Evolutionary conservation across 352 stramenopile genomes (phyloP), one percentile per base, ranked within the genome.

Genomic region (Phytophthora multivora): DNA sequence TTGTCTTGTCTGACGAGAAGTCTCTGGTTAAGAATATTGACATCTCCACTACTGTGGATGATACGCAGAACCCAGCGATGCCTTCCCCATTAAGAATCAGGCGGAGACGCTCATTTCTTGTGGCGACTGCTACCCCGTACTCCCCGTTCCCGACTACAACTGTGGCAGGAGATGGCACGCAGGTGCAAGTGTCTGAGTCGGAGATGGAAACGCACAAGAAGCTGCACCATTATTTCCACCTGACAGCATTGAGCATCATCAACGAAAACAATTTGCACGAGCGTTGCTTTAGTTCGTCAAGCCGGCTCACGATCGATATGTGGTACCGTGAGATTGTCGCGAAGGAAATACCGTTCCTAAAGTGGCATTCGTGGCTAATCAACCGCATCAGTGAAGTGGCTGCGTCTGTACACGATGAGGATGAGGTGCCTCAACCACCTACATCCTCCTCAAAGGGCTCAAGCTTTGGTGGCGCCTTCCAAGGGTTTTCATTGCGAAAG

Each of bases 151-250:
- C 70, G 2, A 62, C 68, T 0, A 71, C 56, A 13, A 71, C 56
- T 15, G 50, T 74, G 10, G 33, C 64, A 15, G 52, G 60, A 36
- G 80, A 87, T 30, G 75, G 69, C 0, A 53, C 58, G 18, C 65
- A 65, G 5, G 66, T 82, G n/a, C 61, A 72, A 15, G 46, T 79
- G 25, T 86, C 70, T 2, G 64, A 83, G 15, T 83, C 78, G 21
- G 86, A 89, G 46, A 61, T 87, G 21, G 83, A 86, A 43, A 91
- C 82, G 7, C 83, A 93, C 64, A 86, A 89, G 54, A 93, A 93
- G 56, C 70, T 96, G 19, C 80, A 96, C 26, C 85, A 92, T 66
- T 96, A 93, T 51, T 96, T 96, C 75, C 85, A 96, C 46, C 57
- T 96, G 45, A 93, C 87, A 4, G 87, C 87, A 18, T 71, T 89